phyloP scores from a whole-genome alignment of 345 rosid genomes.

The Rhodamnia argentea region DNA sequence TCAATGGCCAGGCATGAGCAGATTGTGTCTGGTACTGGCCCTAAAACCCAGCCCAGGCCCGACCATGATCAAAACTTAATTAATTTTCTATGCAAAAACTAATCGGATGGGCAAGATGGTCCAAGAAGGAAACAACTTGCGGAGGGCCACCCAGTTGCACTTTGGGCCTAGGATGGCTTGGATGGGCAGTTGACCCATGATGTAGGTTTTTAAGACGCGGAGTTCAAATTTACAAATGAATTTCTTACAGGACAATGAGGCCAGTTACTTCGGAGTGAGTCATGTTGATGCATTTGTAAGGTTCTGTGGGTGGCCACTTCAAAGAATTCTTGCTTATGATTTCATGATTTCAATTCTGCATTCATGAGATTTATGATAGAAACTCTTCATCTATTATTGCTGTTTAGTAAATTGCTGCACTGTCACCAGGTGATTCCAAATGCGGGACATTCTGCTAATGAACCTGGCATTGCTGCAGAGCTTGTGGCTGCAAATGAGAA shows the following conservation, averaged over 20 bases:
- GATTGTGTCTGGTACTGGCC: neutral
- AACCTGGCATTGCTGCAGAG: conserved; percentile 78
- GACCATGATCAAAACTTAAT: neutral
- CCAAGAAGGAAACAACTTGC: neutral
- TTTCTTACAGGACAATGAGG: neutral
- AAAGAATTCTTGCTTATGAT: neutral
- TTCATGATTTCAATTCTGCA: neutral
- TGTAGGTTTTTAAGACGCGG: neutral
- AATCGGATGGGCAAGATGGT: neutral
- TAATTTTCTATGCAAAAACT: neutral
- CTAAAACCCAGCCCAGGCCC: neutral
- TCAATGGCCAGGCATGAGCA: neutral
- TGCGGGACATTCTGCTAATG: conserved; percentile 97
- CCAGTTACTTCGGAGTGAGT: neutral
- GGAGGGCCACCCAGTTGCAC: neutral
- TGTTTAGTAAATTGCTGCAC: neutral
- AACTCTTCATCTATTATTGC: neutral
- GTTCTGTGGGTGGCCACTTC: neutral
- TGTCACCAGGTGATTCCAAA: conserved; percentile 54
- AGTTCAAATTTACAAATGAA: neutral
- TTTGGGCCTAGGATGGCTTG: neutral
- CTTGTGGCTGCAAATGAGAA: conserved; percentile 82
- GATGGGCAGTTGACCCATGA: neutral
- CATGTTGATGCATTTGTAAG: neutral
- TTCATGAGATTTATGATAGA: neutral